These are phyloP conservation scores for Aspergillus campestris DNA, from an alignment of 495 filamentous ascomycete species.

Conservation along the genomic window DNA sequence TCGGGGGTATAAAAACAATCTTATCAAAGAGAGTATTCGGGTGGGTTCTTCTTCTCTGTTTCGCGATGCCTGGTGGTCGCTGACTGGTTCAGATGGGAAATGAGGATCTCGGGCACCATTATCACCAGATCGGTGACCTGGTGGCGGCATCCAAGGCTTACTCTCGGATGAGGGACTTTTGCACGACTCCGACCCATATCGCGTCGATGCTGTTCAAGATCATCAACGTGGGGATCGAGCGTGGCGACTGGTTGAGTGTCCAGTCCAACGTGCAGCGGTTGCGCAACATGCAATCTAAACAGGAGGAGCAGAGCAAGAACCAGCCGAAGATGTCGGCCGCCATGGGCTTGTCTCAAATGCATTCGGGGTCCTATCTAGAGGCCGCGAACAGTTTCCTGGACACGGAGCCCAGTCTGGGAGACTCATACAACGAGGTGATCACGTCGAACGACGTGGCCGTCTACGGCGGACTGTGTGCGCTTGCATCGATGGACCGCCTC, in stretches of 20 bases:
- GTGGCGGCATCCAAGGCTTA: constrained; percentile 57
- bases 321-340: constrained; percentile 60
- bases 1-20: constrained; percentile 91
- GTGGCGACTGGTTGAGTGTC: constrained; percentile 58
- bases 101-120: constrained; percentile 64
- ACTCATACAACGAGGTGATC: constrained; percentile 62
- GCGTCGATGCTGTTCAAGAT: constrained; percentile 62
- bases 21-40: constrained; percentile 95
- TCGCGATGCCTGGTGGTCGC: not conserved
- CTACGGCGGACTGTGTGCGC: constrained; percentile 83
- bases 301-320: constrained; percentile 50
- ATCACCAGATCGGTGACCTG: constrained; percentile 56
- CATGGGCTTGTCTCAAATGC: constrained; percentile 63
- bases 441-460: constrained; percentile 83
- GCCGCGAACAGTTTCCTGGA: constrained; percentile 67
- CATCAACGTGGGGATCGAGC: constrained; percentile 58
- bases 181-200: constrained; percentile 61
- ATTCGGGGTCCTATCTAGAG: constrained; percentile 53
- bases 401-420: constrained; percentile 42
- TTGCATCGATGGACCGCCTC: constrained; percentile 77
- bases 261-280: constrained; percentile 63
- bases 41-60: constrained; percentile 38
- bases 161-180: constrained; percentile 65
- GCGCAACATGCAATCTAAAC: constrained; percentile 44
- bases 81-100: constrained; percentile 55